A percentile compares a stretch with the other conserved stretches of the same genome.
Conservation (phyloP, 768 basidiomycete genomes). For the Favolaschia claudopus region DNA sequence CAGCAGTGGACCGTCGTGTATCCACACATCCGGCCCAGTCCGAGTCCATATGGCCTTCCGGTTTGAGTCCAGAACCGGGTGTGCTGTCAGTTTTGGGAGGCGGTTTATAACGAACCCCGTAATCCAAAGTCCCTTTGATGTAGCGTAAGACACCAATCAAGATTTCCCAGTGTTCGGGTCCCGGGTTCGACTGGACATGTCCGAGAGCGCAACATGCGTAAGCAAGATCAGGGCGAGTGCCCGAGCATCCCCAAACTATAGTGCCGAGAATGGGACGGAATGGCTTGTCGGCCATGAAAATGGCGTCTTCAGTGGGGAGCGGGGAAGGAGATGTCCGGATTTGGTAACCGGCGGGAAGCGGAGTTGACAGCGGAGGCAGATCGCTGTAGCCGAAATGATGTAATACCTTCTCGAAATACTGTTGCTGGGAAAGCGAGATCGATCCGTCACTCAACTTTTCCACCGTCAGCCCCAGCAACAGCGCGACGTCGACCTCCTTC, state of each 20-base stretch:
- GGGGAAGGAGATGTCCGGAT: neutral
- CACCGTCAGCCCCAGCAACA: slow-evolving; percentile 8
- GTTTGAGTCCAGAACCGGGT: neutral
- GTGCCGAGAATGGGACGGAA: slow-evolving; percentile 23
- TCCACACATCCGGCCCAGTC: slow-evolving; percentile 38
- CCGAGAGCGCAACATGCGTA: slow-evolving; percentile 2
- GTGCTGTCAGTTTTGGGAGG: neutral
- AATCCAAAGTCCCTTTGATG: slow-evolving; percentile 37
- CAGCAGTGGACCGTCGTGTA: slow-evolving; percentile 33
- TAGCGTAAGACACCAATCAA: slow-evolving; percentile 37
- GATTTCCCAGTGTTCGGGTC: slow-evolving; percentile 35
- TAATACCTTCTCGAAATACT: slow-evolving; percentile 7
- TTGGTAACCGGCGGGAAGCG: slow-evolving; percentile 1
- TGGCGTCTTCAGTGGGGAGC: slow-evolving; percentile 5
- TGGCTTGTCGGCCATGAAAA: slow-evolving; percentile 25
- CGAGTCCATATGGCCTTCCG: slow-evolving; percentile 35
- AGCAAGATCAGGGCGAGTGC: slow-evolving; percentile 25
- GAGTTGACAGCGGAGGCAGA: slow-evolving; percentile 5
- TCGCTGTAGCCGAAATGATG: neutral
- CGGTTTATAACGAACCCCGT: slow-evolving; percentile 27
- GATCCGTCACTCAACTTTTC: slow-evolving; percentile 5
- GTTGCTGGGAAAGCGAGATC: neutral
- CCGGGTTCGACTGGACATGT: slow-evolving; percentile 27
- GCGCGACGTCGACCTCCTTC: neutral
- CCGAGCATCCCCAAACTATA: slow-evolving; percentile 23